Evolutionary conservation across 495 filamentous ascomycete genomes (phyloP).

Genomic region (Massariosphaeria phaeospora): DNA sequence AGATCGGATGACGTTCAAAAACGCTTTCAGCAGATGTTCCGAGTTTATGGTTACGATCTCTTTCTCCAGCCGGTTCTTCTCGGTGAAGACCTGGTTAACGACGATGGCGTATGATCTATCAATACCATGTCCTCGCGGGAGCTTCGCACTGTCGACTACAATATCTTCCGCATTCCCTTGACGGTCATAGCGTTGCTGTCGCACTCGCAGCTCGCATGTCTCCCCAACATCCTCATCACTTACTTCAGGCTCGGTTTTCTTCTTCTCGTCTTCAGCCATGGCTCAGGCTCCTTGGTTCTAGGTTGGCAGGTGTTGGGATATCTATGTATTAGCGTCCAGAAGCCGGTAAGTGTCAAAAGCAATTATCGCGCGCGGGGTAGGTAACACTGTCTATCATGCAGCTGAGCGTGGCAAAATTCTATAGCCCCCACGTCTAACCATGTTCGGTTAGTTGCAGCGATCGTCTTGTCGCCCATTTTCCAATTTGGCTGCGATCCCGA

Average conservation of each 20-base stretch:
- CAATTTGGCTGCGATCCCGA: no score
- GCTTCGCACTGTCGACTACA: slow-evolving; percentile 3
- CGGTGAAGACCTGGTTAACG: slow-evolving; percentile 36
- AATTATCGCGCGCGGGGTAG: no score
- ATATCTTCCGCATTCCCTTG: slow-evolving; percentile 7
- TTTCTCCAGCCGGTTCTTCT: slow-evolving; percentile 33
- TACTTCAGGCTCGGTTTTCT: not conserved
- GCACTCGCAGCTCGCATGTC: slow-evolving; percentile 17
- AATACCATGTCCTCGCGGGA: not conserved
- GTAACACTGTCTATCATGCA: no score
- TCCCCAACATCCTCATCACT: slow-evolving; percentile 7
- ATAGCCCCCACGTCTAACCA: no score
- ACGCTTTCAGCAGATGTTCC: slow-evolving; percentile 37
- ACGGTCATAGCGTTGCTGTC: slow-evolving; percentile 19
- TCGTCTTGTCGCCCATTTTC: no score
- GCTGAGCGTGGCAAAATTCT: no score
- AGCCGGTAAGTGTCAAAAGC: no score
- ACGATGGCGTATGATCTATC: slow-evolving; percentile 39
- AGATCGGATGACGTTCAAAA: slow-evolving; percentile 40
- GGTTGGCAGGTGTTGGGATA: no score
- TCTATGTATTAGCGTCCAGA: no score
- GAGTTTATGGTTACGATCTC: slow-evolving; percentile 45
- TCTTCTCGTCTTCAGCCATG: no score
- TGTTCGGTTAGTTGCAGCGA: no score
- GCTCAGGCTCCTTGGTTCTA: no score